Evolutionary conservation across 306 rosid species (phyloP), one percentile per base, ranked within the genome.

Genomic region (Rubus parviflorus): DNA sequence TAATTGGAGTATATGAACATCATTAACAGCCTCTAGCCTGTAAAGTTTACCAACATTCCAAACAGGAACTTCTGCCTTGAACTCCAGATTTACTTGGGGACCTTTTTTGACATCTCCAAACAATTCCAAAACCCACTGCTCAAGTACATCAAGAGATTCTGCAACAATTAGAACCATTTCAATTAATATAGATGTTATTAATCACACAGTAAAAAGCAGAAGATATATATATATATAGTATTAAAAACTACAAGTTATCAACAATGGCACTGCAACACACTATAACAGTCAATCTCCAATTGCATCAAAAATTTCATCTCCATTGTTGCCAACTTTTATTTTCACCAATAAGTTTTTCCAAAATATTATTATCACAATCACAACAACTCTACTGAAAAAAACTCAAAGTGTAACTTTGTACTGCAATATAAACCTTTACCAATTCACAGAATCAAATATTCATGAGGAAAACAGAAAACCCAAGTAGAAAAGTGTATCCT

Each of bases 121-220:
- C 80, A 92, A 81, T 86, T 90, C 97, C 69, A 87, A 74, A 68
- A 89, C 93, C 99, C 97, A 95, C 68, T 89, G 86, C 90, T 92
- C 96, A 57, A 92, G 99, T 61, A 86, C 77, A 83, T 91, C 94
- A 85, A 95, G 88, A 72, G 97, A 90, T 76, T 95, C 99, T 95
- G 89, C 77, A 81, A 76, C 53, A 87, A 49, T 49, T 25, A 45
- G 69, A 65, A 70, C 49, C 65, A 54, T 60, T 41, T 68, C 37
- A 43, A 86, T 77, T 68, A 77, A 72, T 17, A 23, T 23, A 11
- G 15, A 58, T 23, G 15, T 12, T 4, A 57, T 23, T 25, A 8
- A 58, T 57, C 37, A 38, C 35, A 40, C 67, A 19, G 37, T 8
- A 37, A 53, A 41, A 35, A 62, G 68, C 8, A 62, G 68, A 58